phyloP scores from a whole-genome alignment of 1,284 basidiomycete species.

The Ceratobasidium sp. region DNA sequence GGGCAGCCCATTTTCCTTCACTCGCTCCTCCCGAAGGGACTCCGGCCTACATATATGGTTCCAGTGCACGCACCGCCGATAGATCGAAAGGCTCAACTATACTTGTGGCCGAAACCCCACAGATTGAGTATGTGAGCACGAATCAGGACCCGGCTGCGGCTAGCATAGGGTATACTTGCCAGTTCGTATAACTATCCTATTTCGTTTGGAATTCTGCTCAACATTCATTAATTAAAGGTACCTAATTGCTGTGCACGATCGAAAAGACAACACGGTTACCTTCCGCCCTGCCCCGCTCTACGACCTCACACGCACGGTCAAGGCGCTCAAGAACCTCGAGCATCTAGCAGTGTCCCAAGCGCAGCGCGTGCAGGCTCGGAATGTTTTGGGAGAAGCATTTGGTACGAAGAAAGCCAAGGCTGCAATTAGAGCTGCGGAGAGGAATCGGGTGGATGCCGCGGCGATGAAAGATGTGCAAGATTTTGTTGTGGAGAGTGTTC shows the following conservation, averaged over 20 bases:
- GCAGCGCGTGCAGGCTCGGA: constrained; percentile 73
- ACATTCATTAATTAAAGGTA: constrained; percentile 62
- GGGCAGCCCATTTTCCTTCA: constrained; percentile 80
- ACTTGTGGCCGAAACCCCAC: constrained; percentile 79
- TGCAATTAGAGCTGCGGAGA: constrained; percentile 83
- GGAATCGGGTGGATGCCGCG: constrained; percentile 87
- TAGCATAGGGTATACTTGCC: constrained; percentile 67
- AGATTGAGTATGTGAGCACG: constrained; percentile 70
- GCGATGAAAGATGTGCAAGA: constrained; percentile 86
- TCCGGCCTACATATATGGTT: constrained; percentile 74
- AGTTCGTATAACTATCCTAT: constrained; percentile 48
- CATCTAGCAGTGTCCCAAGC: constrained; percentile 63
- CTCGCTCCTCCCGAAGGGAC: constrained; percentile 72
- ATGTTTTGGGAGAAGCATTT: constrained; percentile 88
- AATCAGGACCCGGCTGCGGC: constrained; percentile 62
- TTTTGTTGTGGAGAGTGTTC: constrained; percentile 85
- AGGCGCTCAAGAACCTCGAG: constrained; percentile 73
- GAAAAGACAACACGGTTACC: constrained; percentile 74
- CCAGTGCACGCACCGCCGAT: constrained; percentile 60
- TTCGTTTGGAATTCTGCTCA: constrained; percentile 39
- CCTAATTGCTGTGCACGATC: constrained; percentile 77
- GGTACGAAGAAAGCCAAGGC: constrained; percentile 93
- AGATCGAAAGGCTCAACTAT: constrained; percentile 61
- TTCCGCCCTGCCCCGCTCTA: constrained; percentile 80
- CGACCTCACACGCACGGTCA: constrained; percentile 82